A percentile compares a stretch with the other conserved stretches of the same genome.
Evolutionary conservation across 495 filamentous ascomycete genomes (phyloP).

Genomic region (Hamigera avellanea): DNA sequence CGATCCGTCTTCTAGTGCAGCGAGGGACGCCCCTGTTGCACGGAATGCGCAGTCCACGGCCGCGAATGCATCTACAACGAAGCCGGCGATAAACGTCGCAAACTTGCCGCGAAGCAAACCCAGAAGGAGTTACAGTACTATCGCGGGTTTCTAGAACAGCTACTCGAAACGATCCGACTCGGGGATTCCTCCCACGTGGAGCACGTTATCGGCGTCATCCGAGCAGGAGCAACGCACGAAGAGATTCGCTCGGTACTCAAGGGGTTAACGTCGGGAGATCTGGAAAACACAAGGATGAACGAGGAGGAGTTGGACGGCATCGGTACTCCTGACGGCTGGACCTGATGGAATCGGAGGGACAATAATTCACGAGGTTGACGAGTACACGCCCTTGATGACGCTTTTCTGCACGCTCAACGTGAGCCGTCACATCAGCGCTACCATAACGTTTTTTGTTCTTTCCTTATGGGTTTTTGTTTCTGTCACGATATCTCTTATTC

Average conservation of each 20-base stretch:
- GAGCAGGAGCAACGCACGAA: constrained; percentile 11
- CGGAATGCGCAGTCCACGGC: constrained; percentile 24
- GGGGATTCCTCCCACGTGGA: constrained; percentile 11
- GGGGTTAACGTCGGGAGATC: too few species aligned
- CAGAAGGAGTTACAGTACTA: constrained; percentile 21
- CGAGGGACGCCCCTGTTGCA: constrained; percentile 17
- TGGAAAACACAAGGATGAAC: too few species aligned
- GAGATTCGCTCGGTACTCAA: not conserved
- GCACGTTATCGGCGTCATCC: constrained; percentile 17
- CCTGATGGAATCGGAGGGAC: too few species aligned
- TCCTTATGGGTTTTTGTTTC: too few species aligned
- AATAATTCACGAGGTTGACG: too few species aligned
- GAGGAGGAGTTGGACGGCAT: too few species aligned
- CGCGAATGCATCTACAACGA: constrained; percentile 29
- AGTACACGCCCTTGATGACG: too few species aligned
- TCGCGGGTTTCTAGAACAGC: constrained; percentile 16
- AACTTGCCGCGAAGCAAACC: constrained; percentile 19
- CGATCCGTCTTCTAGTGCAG: constrained; percentile 18
- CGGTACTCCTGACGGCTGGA: too few species aligned
- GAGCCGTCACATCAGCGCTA: too few species aligned
- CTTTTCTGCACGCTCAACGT: too few species aligned
- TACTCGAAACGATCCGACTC: constrained; percentile 17
- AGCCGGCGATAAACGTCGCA: constrained; percentile 29
- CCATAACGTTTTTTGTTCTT: too few species aligned
- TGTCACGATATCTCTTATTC: too few species aligned